phyloP scores from a whole-genome alignment of 208 protist species.

The Acanthamoeba divionensis region DNA sequence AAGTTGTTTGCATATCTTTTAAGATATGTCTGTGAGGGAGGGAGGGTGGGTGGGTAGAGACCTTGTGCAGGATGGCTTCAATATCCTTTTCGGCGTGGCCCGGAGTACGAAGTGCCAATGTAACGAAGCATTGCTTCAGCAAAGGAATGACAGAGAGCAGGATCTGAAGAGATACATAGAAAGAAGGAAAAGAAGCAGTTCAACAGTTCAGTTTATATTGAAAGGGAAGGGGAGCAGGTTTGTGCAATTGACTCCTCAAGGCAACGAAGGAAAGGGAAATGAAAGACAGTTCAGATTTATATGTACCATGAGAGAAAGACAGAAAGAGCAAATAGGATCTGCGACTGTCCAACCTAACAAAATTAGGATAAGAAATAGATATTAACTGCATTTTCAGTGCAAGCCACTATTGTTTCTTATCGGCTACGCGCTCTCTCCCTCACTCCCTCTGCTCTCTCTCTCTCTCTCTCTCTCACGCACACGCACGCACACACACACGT shows the following conservation, averaged over 20 bases:
- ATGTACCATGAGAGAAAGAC: background rate
- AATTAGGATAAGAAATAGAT: no score
- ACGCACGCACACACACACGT: no score
- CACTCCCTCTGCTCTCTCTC: no score
- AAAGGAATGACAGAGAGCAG: background rate
- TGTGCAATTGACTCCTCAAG: background rate
- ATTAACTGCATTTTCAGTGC: no score
- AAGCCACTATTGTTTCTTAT: no score
- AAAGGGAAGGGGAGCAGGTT: background rate
- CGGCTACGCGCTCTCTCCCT: no score
- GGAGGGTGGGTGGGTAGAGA: background rate
- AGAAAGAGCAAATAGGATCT: constrained; percentile 30
- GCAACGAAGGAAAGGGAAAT: no score
- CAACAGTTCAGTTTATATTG: background rate
- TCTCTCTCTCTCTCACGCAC: no score
- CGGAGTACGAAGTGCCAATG: background rate
- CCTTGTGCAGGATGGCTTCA: background rate
- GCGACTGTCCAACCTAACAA: constrained; percentile 20
- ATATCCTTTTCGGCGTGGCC: background rate
- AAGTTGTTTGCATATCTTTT: no score
- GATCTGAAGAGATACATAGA: background rate
- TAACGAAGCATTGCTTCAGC: background rate
- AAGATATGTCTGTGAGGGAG: no score
- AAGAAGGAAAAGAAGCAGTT: background rate
- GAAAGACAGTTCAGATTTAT: no score